A percentile compares a stretch with the other conserved stretches of the same genome.
phyloP scores from a whole-genome alignment of 768 basidiomycete species.

The Russula emetica region DNA sequence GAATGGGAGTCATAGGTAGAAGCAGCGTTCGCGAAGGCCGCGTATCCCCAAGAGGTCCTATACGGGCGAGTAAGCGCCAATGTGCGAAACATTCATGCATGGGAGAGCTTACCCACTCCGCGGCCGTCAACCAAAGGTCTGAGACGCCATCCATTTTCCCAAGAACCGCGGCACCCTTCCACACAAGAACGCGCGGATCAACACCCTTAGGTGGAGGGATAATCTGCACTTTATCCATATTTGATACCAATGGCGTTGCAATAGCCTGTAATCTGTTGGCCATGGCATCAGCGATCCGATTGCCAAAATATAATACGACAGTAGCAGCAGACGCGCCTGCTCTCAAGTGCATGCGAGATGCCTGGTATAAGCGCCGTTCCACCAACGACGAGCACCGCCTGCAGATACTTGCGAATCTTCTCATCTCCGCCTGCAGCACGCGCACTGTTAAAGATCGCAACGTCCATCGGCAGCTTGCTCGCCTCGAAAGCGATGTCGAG shows the following conservation, averaged over 20 bases:
- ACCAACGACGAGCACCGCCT: slow-evolving; percentile 83
- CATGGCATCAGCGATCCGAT: slow-evolving; percentile 13
- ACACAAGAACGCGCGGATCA: slow-evolving; percentile 82
- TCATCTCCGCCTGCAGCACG: slow-evolving; percentile 86
- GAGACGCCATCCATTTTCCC: slow-evolving; percentile 86
- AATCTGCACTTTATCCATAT: slow-evolving; percentile 85
- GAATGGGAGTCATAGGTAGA: slow-evolving; percentile 52
- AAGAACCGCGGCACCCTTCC: slow-evolving; percentile 93
- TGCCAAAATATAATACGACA: neutral
- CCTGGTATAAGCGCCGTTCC: slow-evolving; percentile 78
- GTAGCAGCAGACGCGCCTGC: slow-evolving; percentile 52
- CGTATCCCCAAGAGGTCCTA: slow-evolving; percentile 78
- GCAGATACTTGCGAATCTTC: slow-evolving; percentile 83
- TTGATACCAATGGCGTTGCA: slow-evolving; percentile 72
- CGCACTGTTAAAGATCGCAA: slow-evolving; percentile 89
- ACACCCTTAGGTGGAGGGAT: slow-evolving; percentile 93
- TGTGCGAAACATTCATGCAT: slow-evolving; percentile 2
- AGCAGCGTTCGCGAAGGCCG: slow-evolving; percentile 76
- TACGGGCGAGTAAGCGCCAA: slow-evolving; percentile 9
- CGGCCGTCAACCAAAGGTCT: slow-evolving; percentile 82
- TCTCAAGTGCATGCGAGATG: slow-evolving; percentile 81
- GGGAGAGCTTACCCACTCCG: slow-evolving; percentile 71
- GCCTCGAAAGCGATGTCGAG: slow-evolving; percentile 84
- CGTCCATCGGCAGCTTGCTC: slow-evolving; percentile 85
- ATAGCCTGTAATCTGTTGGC: slow-evolving; percentile 66